These are phyloP conservation scores for Rhodotorula toruloides DNA, from an alignment of 768 basidiomycete genomes.

Conservation along the genomic window DNA sequence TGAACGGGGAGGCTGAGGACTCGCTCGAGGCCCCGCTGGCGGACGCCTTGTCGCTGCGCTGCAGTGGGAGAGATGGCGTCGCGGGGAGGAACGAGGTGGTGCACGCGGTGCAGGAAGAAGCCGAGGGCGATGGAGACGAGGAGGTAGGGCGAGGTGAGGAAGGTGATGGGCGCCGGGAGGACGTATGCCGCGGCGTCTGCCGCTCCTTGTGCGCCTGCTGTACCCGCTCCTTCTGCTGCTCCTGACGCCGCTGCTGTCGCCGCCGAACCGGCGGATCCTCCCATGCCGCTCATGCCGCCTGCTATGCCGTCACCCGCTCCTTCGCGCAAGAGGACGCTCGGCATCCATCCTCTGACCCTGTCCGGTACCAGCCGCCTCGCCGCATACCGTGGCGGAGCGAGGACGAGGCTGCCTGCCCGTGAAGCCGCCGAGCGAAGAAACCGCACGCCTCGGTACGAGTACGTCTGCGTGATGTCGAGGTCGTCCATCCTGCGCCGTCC, in stretches of 20 bases:
- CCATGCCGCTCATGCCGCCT: too few relatives aligned
- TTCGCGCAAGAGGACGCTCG: too few relatives aligned
- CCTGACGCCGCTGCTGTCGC: too few relatives aligned
- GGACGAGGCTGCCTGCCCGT: slow-evolving; percentile 1
- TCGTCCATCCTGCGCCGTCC: not conserved
- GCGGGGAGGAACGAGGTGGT: slow-evolving; percentile 31
- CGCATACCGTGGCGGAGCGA: not conserved
- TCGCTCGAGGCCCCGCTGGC: not conserved
- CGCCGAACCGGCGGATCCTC: not conserved
- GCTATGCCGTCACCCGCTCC: too few relatives aligned
- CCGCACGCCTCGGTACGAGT: not conserved
- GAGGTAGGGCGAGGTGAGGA: slow-evolving; percentile 27
- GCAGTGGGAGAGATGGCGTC: not conserved
- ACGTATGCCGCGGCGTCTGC: not conserved
- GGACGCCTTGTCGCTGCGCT: not conserved
- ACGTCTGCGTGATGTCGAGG: not conserved
- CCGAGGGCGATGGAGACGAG: slow-evolving; percentile 24
- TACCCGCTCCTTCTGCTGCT: too few relatives aligned
- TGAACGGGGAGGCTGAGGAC: not conserved
- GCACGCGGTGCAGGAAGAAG: slow-evolving; percentile 30
- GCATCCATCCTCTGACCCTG: too few relatives aligned
- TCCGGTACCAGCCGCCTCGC: not conserved
- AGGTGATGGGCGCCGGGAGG: slow-evolving; percentile 17
- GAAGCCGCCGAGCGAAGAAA: not conserved
- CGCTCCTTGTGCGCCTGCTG: too few relatives aligned